Evolutionary conservation across 371 early-diverging fungal species (phyloP).

Genomic region (Blakeslea trispora): DNA sequence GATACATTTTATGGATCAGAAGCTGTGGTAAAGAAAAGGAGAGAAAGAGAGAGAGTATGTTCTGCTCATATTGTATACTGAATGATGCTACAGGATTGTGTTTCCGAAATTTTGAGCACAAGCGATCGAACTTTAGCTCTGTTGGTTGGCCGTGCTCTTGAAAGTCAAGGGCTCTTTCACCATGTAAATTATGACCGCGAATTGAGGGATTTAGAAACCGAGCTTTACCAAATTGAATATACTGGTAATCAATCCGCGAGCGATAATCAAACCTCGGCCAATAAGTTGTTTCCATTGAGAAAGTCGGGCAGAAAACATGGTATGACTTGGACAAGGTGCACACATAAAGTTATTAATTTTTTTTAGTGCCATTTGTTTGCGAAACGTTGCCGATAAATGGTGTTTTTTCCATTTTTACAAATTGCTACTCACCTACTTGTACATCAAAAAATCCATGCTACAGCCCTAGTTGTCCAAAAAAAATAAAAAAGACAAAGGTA

Average conservation of each 20-base stretch:
- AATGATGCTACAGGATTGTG: conserved; percentile 40
- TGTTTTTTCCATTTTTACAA: conserved; percentile 63
- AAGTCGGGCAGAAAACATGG: neutral
- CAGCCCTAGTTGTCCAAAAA: conserved; percentile 62
- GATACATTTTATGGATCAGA: conserved; percentile 79
- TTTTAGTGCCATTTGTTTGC: conserved; percentile 17
- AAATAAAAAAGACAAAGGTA: conserved; percentile 7
- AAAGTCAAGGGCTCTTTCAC: conserved; percentile 79
- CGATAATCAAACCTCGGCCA: neutral
- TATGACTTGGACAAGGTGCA: neutral
- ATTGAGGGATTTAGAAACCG: conserved; percentile 66
- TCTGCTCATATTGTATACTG: neutral
- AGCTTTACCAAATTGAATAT: conserved; percentile 18
- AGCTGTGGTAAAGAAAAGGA: conserved; percentile 71
- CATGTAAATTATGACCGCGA: conserved; percentile 77
- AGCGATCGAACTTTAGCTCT: conserved; percentile 83
- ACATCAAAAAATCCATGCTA: conserved; percentile 57
- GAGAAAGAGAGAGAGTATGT: neutral
- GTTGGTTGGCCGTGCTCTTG: conserved; percentile 81
- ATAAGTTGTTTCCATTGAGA: conserved; percentile 1
- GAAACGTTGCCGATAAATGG: conserved; percentile 45
- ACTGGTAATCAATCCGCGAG: neutral
- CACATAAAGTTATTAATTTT: conserved; percentile 7
- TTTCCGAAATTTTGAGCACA: conserved; percentile 65
- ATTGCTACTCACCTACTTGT: conserved; percentile 73